Percentiles rank a stretch among this genome's conserved stretches.
phyloP scores from a whole-genome alignment of 169 alveolate species.

The Eimeria maxima region DNA sequence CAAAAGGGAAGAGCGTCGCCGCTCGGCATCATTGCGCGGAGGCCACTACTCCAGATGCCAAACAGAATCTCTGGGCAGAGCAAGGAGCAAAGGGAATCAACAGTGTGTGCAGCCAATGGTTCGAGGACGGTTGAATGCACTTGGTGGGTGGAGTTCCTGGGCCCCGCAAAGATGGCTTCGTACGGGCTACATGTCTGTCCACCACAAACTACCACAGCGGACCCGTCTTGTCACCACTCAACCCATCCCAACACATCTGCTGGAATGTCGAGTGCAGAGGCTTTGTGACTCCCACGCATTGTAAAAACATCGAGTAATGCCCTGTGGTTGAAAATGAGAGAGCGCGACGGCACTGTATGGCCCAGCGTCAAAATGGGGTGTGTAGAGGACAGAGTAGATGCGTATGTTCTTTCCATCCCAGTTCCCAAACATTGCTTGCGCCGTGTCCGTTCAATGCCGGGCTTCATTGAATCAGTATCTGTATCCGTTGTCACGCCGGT shows the following conservation, averaged over 20 bases:
- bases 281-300: slow-evolving; percentile 42
- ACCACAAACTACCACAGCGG: slow-evolving; percentile 30
- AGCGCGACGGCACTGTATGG: neutral
- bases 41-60: slow-evolving; percentile 52
- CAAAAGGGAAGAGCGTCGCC: slow-evolving; percentile 18
- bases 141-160: neutral
- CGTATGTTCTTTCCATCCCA: neutral
- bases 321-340: neutral
- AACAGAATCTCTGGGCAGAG: slow-evolving; percentile 11
- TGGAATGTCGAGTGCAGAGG: slow-evolving; percentile 11
- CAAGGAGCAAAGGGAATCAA: neutral
- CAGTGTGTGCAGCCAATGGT: slow-evolving; percentile 2
- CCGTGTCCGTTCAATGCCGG: slow-evolving; percentile 7
- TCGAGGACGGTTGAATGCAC: neutral
- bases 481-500: neutral
- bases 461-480: neutral
- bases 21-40: slow-evolving; percentile 38
- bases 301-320: neutral
- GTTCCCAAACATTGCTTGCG: slow-evolving; percentile 2
- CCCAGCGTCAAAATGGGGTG: neutral
- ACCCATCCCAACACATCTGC: slow-evolving; percentile 15
- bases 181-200: neutral
- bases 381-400: neutral
- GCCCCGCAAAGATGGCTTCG: neutral
- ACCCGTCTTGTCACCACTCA: slow-evolving; percentile 48